phyloP scores from a whole-genome alignment of 164 flowering plant genomes.

The Macadamia tetraphylla region DNA sequence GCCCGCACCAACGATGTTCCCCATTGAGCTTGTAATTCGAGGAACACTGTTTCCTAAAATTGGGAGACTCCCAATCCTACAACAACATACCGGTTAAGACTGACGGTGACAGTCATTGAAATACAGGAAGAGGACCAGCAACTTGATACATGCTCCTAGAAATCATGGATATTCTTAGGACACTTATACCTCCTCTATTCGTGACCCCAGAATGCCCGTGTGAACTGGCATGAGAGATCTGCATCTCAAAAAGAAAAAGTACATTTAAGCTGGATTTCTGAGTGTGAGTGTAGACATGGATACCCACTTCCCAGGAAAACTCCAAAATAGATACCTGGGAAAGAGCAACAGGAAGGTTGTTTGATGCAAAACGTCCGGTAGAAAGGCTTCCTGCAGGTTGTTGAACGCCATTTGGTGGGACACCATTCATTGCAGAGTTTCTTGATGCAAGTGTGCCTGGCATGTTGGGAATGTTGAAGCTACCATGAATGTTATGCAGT shows the following conservation, averaged over 20 bases:
- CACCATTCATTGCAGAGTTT: constrained; percentile 24
- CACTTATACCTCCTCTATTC: constrained; percentile 32
- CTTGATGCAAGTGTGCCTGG: constrained; percentile 31
- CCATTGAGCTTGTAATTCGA: constrained; percentile 23
- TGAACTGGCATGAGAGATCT: constrained; percentile 29
- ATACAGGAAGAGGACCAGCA: constrained; percentile 33
- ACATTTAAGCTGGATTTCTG: neutral
- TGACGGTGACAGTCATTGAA: constrained; percentile 10
- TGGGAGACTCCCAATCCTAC: constrained; percentile 29
- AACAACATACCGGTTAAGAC: constrained; percentile 18
- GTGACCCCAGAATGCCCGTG: constrained; percentile 36
- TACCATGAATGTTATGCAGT: constrained; percentile 26
- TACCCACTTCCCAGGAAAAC: neutral
- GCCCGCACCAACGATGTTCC: constrained; percentile 30
- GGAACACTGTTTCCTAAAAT: constrained; percentile 33
- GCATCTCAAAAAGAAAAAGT: constrained; percentile 8
- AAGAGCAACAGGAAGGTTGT: constrained; percentile 28
- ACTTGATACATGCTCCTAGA: constrained; percentile 46
- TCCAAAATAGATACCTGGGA: constrained; percentile 27
- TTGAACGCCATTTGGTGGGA: constrained; percentile 28
- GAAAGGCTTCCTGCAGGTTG: constrained; percentile 30
- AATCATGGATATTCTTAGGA: constrained; percentile 21
- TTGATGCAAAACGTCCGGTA: constrained; percentile 28
- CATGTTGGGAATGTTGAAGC: constrained; percentile 31
- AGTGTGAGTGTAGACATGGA: neutral